Percentiles rank a stretch among this genome's conserved stretches.
These are phyloP conservation scores for Dictyostelium purpureum DNA, from an alignment of 78 protist genomes.

Conservation along the genomic window DNA sequence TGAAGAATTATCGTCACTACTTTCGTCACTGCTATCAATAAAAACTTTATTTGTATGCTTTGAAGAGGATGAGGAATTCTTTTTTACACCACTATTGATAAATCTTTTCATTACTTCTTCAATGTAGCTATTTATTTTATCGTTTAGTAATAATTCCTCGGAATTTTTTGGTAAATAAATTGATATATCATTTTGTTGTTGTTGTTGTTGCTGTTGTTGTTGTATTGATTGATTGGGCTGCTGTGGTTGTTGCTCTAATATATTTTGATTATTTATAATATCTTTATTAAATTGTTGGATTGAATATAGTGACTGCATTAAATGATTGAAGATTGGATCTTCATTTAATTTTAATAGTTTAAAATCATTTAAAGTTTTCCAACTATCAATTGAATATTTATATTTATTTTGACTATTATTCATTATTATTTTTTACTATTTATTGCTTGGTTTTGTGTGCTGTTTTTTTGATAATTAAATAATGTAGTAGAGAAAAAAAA, in stretches of 20 bases:
- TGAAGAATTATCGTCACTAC: background rate
- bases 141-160: slow-evolving; percentile 37
- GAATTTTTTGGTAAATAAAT: background rate
- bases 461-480: too few species aligned
- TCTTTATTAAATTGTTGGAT: slow-evolving; percentile 1
- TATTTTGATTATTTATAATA: background rate
- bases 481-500: too few species aligned
- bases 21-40: background rate
- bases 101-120: background rate
- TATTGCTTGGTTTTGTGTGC: too few species aligned
- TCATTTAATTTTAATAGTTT: slow-evolving; percentile 1
- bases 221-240: too few species aligned
- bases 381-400: background rate
- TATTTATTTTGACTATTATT: background rate
- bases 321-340: background rate
- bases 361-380: slow-evolving; percentile 2
- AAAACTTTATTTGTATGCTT: background rate
- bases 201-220: background rate
- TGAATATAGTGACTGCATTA: background rate
- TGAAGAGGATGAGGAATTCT: background rate
- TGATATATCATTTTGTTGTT: background rate
- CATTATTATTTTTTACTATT: too few species aligned
- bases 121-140: slow-evolving; percentile 26
- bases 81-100: background rate
- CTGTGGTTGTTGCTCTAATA: too few species aligned